Percentiles rank a stretch among this genome's conserved stretches.
These are phyloP conservation scores for Aureobasidium mangrovei DNA, from an alignment of 2,329 filamentous ascomycete genomes.

Conservation along the genomic window DNA sequence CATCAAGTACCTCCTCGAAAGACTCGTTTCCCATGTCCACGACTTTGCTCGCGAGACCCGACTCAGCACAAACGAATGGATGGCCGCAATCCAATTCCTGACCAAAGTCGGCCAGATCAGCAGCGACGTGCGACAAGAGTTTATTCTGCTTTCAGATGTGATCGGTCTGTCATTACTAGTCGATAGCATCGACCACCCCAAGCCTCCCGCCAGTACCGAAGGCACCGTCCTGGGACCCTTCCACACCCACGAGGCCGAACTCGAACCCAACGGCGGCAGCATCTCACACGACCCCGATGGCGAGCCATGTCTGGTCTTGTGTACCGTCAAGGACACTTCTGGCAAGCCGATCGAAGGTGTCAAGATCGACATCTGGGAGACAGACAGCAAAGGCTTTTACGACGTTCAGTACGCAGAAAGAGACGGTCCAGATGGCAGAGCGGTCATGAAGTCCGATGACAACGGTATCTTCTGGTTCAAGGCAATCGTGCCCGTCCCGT, in stretches of 20 bases:
- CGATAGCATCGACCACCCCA: conserved; percentile 77
- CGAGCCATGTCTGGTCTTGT: conserved; percentile 63
- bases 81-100: conserved; percentile 62
- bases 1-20: conserved; percentile 62
- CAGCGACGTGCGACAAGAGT: conserved; percentile 57
- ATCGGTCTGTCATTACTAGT: conserved; percentile 72
- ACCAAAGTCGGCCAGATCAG: conserved; percentile 65
- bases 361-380: conserved; percentile 79
- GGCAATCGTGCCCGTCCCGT: conserved; percentile 74
- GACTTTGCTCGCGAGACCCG: conserved; percentile 74
- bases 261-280: conserved; percentile 45
- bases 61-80: conserved; percentile 70
- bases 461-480: conserved; percentile 77
- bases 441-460: conserved; percentile 59
- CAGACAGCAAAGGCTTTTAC: conserved; percentile 70
- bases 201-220: conserved; percentile 60
- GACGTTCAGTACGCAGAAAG: conserved; percentile 67
- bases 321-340: conserved; percentile 56
- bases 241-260: conserved; percentile 68
- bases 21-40: conserved; percentile 68
- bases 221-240: conserved; percentile 76
- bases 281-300: conserved; percentile 64
- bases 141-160: conserved; percentile 73
- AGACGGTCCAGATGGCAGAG: conserved; percentile 59
- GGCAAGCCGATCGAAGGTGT: conserved; percentile 56